Evolutionary conservation across 768 basidiomycete species (phyloP).

Genomic region (Mycena floridula): DNA sequence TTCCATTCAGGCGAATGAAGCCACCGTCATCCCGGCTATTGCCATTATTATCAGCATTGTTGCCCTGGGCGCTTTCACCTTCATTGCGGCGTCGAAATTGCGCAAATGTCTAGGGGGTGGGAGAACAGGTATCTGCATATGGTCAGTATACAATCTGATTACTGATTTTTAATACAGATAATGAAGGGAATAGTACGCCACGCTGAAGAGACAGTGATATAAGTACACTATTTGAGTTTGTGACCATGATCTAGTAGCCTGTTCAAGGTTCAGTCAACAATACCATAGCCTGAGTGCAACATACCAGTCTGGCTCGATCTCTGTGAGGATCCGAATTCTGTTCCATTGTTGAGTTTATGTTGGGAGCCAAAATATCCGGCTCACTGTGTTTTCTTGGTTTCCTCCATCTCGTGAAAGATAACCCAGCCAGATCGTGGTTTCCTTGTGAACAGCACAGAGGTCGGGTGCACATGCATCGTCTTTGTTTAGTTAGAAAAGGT

Average conservation of each 20-base stretch:
- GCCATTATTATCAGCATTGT: too few species aligned
- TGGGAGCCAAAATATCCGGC: conserved; percentile 19
- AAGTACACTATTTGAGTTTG: neutral
- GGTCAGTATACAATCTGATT: too few species aligned
- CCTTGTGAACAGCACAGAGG: conserved; percentile 88
- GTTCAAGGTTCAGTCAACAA: neutral
- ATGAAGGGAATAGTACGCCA: too few species aligned
- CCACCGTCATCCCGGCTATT: too few species aligned
- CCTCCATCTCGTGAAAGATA: conserved; percentile 92
- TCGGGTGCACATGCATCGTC: conserved; percentile 88
- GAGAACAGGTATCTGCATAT: too few species aligned
- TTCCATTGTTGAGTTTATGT: conserved; percentile 10
- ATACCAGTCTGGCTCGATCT: conserved; percentile 93
- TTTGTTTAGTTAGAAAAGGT: conserved; percentile 22
- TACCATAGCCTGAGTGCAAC: neutral
- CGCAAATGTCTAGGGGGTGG: too few species aligned
- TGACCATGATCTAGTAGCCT: conserved; percentile 29
- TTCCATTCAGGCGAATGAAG: too few species aligned
- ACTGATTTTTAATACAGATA: too few species aligned
- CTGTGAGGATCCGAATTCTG: conserved; percentile 89
- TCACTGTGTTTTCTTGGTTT: conserved; percentile 91
- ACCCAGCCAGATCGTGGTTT: conserved; percentile 92
- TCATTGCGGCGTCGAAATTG: too few species aligned
- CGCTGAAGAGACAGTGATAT: neutral
- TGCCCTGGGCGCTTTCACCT: too few species aligned